Conservation (phyloP, 352 stramenopile genomes). For the Globisporangium carolinianum region DNA sequence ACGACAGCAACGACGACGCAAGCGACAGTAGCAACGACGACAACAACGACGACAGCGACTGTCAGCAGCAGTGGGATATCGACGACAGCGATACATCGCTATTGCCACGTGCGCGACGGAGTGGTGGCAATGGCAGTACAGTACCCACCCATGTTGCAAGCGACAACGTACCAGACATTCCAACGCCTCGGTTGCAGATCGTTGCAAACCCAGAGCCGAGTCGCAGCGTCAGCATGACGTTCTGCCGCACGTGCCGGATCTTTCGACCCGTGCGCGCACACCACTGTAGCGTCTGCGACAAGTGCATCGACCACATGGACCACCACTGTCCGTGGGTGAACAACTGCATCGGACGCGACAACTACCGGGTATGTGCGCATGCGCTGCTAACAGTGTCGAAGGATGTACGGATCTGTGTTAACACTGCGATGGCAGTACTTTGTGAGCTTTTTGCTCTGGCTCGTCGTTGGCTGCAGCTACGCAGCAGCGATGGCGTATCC, state of each 20-base stretch:
- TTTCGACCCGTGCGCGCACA: conserved; percentile 47
- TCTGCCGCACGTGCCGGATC: conserved; percentile 43
- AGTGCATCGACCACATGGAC: conserved; percentile 95
- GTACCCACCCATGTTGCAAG: neutral
- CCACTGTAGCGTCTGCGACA: conserved; percentile 77
- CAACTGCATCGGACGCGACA: conserved; percentile 95
- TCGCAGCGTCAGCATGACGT: conserved; percentile 18
- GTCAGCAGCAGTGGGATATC: neutral
- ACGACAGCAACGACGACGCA: conserved; percentile 10
- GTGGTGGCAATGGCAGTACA: neutral
- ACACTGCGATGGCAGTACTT: conserved; percentile 48
- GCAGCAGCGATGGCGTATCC: conserved; percentile 47
- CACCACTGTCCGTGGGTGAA: conserved; percentile 98
- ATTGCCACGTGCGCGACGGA: conserved; percentile 22
- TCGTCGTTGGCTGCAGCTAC: conserved; percentile 49
- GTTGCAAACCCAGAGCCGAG: conserved; percentile 10
- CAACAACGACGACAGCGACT: conserved; percentile 8
- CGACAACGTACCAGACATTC: neutral
- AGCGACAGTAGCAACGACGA: conserved; percentile 12
- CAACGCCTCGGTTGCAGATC: conserved; percentile 23
- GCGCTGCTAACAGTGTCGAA: neutral
- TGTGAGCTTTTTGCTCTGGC: conserved; percentile 68
- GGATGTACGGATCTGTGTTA: no score
- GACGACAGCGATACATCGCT: conserved; percentile 1
- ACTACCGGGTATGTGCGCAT: conserved; percentile 79